Evolutionary conservation across 2,329 filamentous ascomycete genomes (phyloP).

Genomic region (Fusarium sp.): DNA sequence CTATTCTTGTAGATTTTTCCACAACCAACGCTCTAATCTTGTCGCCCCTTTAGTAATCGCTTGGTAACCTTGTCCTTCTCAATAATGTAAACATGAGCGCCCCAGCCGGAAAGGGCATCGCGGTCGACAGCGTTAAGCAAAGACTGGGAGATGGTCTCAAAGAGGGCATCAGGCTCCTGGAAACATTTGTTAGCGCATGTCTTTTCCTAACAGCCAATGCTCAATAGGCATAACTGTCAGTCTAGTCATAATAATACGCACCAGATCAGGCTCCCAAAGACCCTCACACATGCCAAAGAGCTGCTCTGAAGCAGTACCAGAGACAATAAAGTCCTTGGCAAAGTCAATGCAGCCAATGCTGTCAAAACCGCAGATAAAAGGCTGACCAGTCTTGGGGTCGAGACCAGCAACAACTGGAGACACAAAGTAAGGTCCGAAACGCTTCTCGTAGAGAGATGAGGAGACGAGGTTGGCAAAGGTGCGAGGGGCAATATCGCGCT

Average conservation of each 20-base stretch:
- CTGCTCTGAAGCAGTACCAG: slow-evolving; percentile 95
- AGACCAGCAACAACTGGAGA: slow-evolving; percentile 94
- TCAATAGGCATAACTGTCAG: not conserved
- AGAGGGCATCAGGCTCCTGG: slow-evolving; percentile 87
- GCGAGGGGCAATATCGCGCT: slow-evolving; percentile 92
- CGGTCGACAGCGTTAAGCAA: slow-evolving; percentile 95
- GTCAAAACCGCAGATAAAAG: slow-evolving; percentile 99
- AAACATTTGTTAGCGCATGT: slow-evolving; percentile 34
- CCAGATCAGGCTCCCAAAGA: slow-evolving; percentile 97
- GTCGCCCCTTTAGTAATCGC: slow-evolving; percentile 96
- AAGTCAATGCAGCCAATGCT: slow-evolving; percentile 99
- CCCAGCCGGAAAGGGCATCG: slow-evolving; percentile 97
- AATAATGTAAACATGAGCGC: slow-evolving; percentile 98
- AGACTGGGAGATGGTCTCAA: slow-evolving; percentile 97
- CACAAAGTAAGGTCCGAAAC: slow-evolving; percentile 97
- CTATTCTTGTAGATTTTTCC: slow-evolving; percentile 34
- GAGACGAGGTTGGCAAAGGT: slow-evolving; percentile 98
- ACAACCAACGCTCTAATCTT: slow-evolving; percentile 73
- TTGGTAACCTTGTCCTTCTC: slow-evolving; percentile 99
- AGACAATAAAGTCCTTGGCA: slow-evolving; percentile 99
- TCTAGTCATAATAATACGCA: slow-evolving; percentile 60
- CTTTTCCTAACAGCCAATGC: not conserved
- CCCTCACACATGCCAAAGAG: slow-evolving; percentile 99
- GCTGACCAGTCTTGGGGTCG: slow-evolving; percentile 92
- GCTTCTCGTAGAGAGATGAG: slow-evolving; percentile 90